These are phyloP conservation scores for Adansonia grandidieri DNA, from an alignment of 441 rosid genomes.

Conservation along the genomic window DNA sequence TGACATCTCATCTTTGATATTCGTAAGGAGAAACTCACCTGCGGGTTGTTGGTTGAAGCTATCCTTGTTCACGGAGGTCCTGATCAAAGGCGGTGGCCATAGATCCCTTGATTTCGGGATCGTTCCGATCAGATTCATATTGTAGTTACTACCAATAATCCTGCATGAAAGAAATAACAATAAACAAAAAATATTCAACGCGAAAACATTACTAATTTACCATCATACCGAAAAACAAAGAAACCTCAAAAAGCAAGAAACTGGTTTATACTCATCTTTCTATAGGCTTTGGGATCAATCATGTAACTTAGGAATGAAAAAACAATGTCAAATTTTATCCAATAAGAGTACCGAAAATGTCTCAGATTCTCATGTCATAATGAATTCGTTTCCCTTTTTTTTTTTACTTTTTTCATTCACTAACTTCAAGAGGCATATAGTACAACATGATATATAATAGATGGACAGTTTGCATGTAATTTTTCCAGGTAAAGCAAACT, in stretches of 20 bases:
- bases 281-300: neutral
- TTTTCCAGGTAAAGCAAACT: neutral
- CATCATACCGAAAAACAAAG: neutral
- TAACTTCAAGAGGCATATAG: neutral
- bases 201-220: neutral
- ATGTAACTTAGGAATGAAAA: neutral
- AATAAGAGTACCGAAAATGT: neutral
- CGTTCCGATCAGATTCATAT: neutral
- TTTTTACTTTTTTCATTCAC: neutral
- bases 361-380: constrained; percentile 2
- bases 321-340: neutral
- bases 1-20: constrained; percentile 36
- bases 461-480: constrained; percentile 5
- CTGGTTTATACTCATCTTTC: neutral
- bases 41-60: constrained; percentile 33
- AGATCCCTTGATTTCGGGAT: constrained; percentile 28
- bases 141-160: constrained; percentile 14
- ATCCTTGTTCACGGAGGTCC: constrained; percentile 24
- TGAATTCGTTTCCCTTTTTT: neutral
- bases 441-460: constrained; percentile 7
- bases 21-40: constrained; percentile 26
- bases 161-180: constrained; percentile 25
- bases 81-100: constrained; percentile 25
- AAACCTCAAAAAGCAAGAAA: neutral
- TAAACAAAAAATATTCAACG: constrained; percentile 10